Base-by-base conservation (phyloP, 805 yeast genomes). In the Ogataea angusta region DNA sequence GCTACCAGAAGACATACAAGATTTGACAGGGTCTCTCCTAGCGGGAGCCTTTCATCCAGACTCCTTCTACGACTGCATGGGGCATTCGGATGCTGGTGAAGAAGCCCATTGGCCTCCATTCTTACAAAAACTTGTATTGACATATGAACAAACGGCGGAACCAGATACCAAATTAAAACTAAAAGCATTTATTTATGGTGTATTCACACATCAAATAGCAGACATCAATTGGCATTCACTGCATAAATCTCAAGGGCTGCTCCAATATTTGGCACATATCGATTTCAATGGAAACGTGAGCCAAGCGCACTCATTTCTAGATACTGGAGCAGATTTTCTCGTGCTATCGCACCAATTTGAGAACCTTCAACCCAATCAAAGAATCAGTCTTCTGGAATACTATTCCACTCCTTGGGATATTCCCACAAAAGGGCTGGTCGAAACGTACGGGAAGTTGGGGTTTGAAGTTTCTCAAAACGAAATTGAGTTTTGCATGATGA, bases 41-140 rank as follows among this genome's bases (percentile, higher is more conserved):
- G 72, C 83, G 1, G 89, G 88, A 0, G 70, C 84, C 0, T 82
- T 82, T 53, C 78, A 75, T 51, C 89, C 89, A 0, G 89, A 82
- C 55, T 76, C 83, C 0, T 75, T 80, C 51, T 82, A 82, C 57
- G 67, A 73, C 25, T 82, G 88, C 56, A 59, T 73, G 36, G 77
- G 74, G 3, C 52, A 60, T 18, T 65, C 74, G 3, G 68, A 70
- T 9, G 70, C 71, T 2, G 82, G 85, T 3, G 89, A 82, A 56
- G 72, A 64, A 21, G 67, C 80, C 0, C 88, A 82, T 53, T 82
- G 89, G 88, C 86, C 87, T 0, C 80, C 81, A 1, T 81, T 80
- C 51, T 49, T 81, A 10, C 57, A 63, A 4, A 57, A 59, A 2
- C 77, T 80, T 0, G 72, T 75, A 5, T 47, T 63, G 5, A 60